A percentile compares a stretch with the other conserved stretches of the same genome.
These are phyloP conservation scores for Truncatella angustata DNA, from an alignment of 2,329 filamentous ascomycete genomes.

Conservation along the genomic window DNA sequence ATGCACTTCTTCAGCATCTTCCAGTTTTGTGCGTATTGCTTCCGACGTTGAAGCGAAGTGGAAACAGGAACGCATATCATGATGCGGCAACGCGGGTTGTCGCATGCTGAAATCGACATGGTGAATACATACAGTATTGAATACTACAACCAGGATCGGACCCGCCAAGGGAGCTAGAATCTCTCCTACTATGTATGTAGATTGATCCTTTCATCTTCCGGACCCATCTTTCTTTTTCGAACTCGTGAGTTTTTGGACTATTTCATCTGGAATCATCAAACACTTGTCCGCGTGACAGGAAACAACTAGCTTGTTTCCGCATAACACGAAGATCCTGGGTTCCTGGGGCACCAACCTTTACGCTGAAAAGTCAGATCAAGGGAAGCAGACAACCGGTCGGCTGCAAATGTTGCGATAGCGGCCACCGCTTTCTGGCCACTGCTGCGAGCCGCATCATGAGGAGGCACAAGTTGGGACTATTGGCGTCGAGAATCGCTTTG, in stretches of 20 bases:
- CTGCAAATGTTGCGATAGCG: background rate
- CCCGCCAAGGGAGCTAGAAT: conserved; percentile 6
- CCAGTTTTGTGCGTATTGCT: too few relatives aligned
- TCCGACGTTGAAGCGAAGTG: too few relatives aligned
- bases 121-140: background rate
- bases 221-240: background rate
- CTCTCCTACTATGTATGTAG: too few relatives aligned
- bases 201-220: conserved; percentile 6
- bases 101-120: background rate
- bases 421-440: background rate
- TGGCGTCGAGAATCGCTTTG: background rate
- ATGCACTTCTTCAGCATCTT: background rate
- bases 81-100: background rate
- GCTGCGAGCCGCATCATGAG: background rate
- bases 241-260: background rate
- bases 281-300: background rate
- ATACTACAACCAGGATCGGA: background rate
- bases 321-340: too few relatives aligned
- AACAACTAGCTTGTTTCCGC: background rate
- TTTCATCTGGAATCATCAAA: background rate
- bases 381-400: background rate
- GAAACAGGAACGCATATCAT: too few relatives aligned
- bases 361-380: too few relatives aligned
- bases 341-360: too few relatives aligned
- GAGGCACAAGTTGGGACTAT: background rate